These are phyloP conservation scores for Geotrichum phurueaensis DNA, from an alignment of 1,139 yeast genomes.

Conservation along the genomic window DNA sequence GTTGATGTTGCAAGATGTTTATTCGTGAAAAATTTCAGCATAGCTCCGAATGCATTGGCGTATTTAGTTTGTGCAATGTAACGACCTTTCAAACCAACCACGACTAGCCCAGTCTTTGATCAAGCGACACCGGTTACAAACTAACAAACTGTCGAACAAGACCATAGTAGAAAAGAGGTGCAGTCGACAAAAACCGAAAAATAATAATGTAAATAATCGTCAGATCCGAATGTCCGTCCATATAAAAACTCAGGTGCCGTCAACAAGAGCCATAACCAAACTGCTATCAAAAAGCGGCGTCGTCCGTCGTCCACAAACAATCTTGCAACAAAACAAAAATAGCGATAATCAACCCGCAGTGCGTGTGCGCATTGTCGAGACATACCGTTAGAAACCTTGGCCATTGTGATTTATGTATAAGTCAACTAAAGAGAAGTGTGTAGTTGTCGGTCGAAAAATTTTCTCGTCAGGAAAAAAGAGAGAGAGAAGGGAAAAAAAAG, in stretches of 20 bases:
- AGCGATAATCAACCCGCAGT: background rate
- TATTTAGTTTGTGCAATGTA: background rate
- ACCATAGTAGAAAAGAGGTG: background rate
- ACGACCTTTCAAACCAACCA: background rate
- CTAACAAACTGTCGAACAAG: background rate
- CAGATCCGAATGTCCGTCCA: background rate
- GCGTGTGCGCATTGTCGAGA: slow-evolving; percentile 7
- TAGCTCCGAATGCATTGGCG: background rate
- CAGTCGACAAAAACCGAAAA: background rate
- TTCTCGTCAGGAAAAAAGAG: slow-evolving; percentile 14
- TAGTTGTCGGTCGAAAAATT: slow-evolving; percentile 8
- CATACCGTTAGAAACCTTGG: slow-evolving; percentile 35
- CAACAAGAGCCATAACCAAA: background rate
- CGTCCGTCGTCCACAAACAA: background rate
- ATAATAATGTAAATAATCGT: background rate
- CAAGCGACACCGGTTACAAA: background rate
- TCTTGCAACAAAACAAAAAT: background rate
- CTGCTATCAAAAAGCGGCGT: background rate
- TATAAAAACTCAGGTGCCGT: background rate
- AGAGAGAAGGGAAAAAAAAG: slow-evolving; percentile 6
- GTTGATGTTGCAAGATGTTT: background rate
- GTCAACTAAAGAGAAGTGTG: slow-evolving; percentile 16
- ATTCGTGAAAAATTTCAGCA: background rate
- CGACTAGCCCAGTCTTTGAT: background rate
- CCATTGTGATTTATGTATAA: slow-evolving; percentile 28